phyloP scores from a whole-genome alignment of 805 yeast genomes.

The Hanseniaspora nectarophila region DNA sequence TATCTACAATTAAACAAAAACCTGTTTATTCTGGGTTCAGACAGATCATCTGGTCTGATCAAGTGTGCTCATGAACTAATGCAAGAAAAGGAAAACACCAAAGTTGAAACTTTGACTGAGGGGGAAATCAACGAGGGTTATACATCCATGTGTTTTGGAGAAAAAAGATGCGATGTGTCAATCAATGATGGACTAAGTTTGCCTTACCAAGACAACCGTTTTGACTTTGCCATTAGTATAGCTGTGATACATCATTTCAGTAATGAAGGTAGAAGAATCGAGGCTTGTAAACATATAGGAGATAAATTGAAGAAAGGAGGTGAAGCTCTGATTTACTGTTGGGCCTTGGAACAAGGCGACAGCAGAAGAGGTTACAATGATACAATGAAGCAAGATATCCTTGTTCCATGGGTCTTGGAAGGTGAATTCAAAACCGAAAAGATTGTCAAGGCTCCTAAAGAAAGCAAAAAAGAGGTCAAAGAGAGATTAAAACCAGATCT shows the following conservation, averaged over 20 bases:
- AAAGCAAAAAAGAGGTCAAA: conserved; percentile 19
- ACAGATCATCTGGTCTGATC: conserved; percentile 58
- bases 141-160: conserved; percentile 13
- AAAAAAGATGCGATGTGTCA: conserved; percentile 38
- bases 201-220: conserved; percentile 38
- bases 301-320: conserved; percentile 50
- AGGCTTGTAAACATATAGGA: conserved; percentile 61
- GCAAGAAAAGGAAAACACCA: conserved; percentile 8
- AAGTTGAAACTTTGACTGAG: conserved; percentile 14
- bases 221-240: conserved; percentile 84
- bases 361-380: conserved; percentile 84
- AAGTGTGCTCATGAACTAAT: conserved; percentile 44
- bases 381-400: conserved; percentile 83
- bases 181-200: conserved; percentile 70
- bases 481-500: conserved; percentile 23
- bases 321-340: conserved; percentile 70
- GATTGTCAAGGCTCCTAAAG: conserved; percentile 21
- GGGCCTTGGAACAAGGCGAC: conserved; percentile 89
- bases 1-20: conserved; percentile 62
- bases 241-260: conserved; percentile 95
- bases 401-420: conserved; percentile 89
- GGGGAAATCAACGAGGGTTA: conserved; percentile 7
- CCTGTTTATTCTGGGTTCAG: conserved; percentile 60
- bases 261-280: conserved; percentile 64
- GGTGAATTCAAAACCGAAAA: conserved; percentile 33